Evolutionary conservation across 2,329 filamentous ascomycete species (phyloP).

Genomic region (Huntiella savannae): DNA sequence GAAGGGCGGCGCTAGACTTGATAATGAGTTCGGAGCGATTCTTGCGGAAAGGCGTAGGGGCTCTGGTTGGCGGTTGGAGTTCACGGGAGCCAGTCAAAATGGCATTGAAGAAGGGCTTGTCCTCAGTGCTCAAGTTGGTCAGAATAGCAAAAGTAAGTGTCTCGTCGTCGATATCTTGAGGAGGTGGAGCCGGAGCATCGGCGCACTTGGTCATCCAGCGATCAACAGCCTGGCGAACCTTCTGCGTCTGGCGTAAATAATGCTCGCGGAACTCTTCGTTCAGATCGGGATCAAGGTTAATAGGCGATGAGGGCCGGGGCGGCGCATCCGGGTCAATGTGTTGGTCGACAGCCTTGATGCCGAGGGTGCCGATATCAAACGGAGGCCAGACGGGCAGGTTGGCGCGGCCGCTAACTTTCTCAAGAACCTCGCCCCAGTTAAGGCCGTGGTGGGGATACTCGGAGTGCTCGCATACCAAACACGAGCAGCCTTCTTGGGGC

Average conservation of each 20-base stretch:
- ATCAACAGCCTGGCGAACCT: conserved; percentile 80
- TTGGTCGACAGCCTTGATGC: conserved; percentile 37
- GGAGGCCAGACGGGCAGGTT: conserved; percentile 81
- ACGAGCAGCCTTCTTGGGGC: conserved; percentile 66
- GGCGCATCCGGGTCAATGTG: conserved; percentile 41
- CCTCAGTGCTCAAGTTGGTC: conserved; percentile 59
- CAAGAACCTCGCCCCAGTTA: conserved; percentile 89
- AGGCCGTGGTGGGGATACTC: conserved; percentile 50
- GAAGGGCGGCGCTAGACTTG: conserved; percentile 58
- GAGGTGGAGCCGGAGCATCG: conserved; percentile 52
- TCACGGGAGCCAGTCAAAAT: conserved; percentile 45
- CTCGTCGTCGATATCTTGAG: conserved; percentile 83
- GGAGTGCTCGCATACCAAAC: conserved; percentile 56
- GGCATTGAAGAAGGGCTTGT: conserved; percentile 67
- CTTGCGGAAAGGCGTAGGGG: conserved; percentile 49
- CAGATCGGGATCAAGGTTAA: conserved; percentile 79
- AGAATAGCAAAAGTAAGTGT: conserved; percentile 85
- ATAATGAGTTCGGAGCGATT: conserved; percentile 54
- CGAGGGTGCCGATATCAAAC: conserved; percentile 50
- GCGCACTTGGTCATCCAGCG: conserved; percentile 72
- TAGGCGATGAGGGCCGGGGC: conserved; percentile 37
- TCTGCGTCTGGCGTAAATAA: conserved; percentile 79
- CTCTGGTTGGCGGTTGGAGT: conserved; percentile 36
- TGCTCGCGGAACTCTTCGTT: conserved; percentile 85
- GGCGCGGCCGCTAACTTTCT: conserved; percentile 74